Base-by-base conservation (phyloP, 1,139 yeast species). In the Diutina catenulata region DNA sequence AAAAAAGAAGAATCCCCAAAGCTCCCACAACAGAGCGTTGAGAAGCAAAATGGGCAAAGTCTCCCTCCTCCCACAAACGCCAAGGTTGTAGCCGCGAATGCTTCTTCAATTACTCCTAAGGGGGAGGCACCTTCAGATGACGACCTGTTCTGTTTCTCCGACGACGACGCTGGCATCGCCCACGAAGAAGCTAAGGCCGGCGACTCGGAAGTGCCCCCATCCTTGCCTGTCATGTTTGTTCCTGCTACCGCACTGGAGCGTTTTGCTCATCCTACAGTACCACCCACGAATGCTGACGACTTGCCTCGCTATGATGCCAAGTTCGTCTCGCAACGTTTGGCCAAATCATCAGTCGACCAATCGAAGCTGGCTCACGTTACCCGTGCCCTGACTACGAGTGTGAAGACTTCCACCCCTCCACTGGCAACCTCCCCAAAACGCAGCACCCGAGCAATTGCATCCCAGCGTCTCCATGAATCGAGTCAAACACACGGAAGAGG, bases 251-350 rank as follows among this genome's bases (percentile, higher is more conserved):
- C 23, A 13, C 35, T 31, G 35, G 35, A 31, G 13, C n/a, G n/a
- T n/a, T n/a, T n/a, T n/a, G n/a, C n/a, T n/a, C n/a, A n/a, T n/a
- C n/a, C n/a, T n/a, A n/a, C n/a, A n/a, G n/a, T n/a, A n/a, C n/a
- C n/a, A n/a, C n/a, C n/a, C 6, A 18, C 21, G 3, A 25, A 25
- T n/a, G 28, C 28, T n/a, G 14, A 11, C 5, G 25, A 31, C 4
- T 6, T 31, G 7, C 35, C 35, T 11, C 9, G 13, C n/a, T 31
- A 10, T 13, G 35, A 31, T 13, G 6, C 23, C 10, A 31, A 21
- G n/a, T 31, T 31, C 13, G 35, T 31, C 18, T 31, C 35, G n/a
- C 35, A 31, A 31, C n/a, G n/a, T n/a, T 31, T 26, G 18, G 14
- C 21, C 5, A 31, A 31, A 13, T 26, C n/a, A 6, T 21, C 35